phyloP scores from a whole-genome alignment of 768 basidiomycete genomes.

The Symmetrospora coprosmae region DNA sequence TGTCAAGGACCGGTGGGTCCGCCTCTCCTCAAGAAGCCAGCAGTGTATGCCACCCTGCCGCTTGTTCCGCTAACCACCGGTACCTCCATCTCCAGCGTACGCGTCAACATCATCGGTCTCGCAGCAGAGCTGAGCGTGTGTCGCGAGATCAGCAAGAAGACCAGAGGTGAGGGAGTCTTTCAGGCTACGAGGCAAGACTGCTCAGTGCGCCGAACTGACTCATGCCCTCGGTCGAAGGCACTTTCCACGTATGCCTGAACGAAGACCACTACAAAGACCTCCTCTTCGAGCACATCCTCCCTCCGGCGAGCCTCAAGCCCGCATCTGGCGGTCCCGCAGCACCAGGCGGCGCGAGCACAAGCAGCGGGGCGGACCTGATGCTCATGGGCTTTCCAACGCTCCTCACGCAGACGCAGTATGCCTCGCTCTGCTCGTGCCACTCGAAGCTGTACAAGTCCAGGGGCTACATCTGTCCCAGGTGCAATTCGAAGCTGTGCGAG shows the following conservation, averaged over 20 bases:
- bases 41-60: not conserved
- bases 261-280: conserved; percentile 94
- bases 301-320: conserved; percentile 51
- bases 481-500: conserved; percentile 83
- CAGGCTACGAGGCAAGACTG: conserved; percentile 11
- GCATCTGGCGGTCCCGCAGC: too few relatives aligned
- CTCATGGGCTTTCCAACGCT: conserved; percentile 91
- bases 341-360: conserved; percentile 44
- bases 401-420: conserved; percentile 64
- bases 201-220: too few relatives aligned
- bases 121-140: conserved; percentile 98
- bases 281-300: conserved; percentile 85
- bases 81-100: conserved; percentile 47
- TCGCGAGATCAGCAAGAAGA: conserved; percentile 75
- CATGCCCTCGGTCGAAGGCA: too few relatives aligned
- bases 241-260: conserved; percentile 91
- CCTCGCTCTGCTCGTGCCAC: conserved; percentile 83
- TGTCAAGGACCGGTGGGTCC: conserved; percentile 44
- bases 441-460: conserved; percentile 68
- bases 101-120: conserved; percentile 82
- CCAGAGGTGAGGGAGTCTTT: conserved; percentile 56
- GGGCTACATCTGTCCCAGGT: conserved; percentile 90
- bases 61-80: not conserved
- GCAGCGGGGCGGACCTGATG: conserved; percentile 75
- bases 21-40: too few relatives aligned